A percentile compares a stretch with the other conserved stretches of the same genome.
These are phyloP conservation scores for Solanum neorickii DNA, from an alignment of 257 asterid genomes.

Conservation along the genomic window DNA sequence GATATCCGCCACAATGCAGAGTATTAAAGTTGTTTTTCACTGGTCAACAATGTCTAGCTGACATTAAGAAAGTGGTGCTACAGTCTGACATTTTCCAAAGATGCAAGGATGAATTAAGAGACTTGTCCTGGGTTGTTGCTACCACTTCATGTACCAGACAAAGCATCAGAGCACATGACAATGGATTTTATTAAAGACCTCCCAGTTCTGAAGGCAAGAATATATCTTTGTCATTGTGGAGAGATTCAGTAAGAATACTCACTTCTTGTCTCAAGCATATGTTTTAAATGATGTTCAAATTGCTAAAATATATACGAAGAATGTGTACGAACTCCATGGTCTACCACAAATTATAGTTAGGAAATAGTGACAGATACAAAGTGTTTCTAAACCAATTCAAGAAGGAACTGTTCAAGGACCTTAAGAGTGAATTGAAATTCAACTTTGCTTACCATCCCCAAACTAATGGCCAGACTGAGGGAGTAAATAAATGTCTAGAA, in stretches of 20 bases:
- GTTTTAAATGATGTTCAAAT: background rate
- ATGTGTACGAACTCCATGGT: background rate
- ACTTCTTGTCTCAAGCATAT: background rate
- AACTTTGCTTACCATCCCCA: background rate
- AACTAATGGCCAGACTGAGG: background rate
- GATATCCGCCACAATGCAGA: background rate
- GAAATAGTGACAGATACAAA: background rate
- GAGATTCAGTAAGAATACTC: background rate
- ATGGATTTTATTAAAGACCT: background rate
- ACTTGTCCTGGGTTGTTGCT: background rate
- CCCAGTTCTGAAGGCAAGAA: background rate
- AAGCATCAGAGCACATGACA: background rate
- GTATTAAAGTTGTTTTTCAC: background rate
- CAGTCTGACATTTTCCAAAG: background rate
- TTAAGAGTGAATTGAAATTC: background rate
- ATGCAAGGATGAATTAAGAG: background rate
- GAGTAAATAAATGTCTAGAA: background rate
- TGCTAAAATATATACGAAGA: background rate
- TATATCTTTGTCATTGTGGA: background rate
- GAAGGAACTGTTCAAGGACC: background rate
- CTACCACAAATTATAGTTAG: background rate
- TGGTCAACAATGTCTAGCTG: background rate
- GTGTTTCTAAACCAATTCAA: background rate
- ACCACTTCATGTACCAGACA: background rate
- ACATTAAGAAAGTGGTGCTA: background rate